Conservation (phyloP, 2,329 filamentous ascomycete species). For the Cryoendolithus antarcticus region DNA sequence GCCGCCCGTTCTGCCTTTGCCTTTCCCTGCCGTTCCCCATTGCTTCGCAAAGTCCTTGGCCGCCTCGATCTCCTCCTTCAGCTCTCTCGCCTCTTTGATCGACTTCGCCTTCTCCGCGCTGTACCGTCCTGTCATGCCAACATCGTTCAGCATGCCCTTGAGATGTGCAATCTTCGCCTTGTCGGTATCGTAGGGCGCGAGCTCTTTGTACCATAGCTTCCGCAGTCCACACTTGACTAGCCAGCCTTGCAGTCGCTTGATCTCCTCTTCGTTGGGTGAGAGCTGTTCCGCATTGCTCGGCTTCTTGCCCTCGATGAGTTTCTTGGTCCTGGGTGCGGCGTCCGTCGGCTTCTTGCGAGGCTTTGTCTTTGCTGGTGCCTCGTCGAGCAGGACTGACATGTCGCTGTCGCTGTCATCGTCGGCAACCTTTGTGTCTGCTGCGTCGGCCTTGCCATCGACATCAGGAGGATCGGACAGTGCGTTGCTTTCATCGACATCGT, state of each 20-base stretch:
- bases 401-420: constrained; percentile 39
- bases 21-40: constrained; percentile 50
- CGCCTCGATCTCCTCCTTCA: constrained; percentile 70
- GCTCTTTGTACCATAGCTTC: constrained; percentile 80
- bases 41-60: constrained; percentile 68
- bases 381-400: constrained; percentile 67
- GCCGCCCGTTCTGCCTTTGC: constrained; percentile 5
- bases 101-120: constrained; percentile 71
- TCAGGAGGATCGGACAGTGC: constrained; percentile 12
- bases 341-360: constrained; percentile 28
- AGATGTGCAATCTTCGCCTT: constrained; percentile 76
- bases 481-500: constrained; percentile 8
- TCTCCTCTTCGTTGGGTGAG: constrained; percentile 59
- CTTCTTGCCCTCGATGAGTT: constrained; percentile 20
- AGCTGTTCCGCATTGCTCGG: constrained; percentile 21
- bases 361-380: constrained; percentile 51
- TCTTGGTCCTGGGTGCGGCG: constrained; percentile 29
- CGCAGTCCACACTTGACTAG: constrained; percentile 82
- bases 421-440: constrained; percentile 1
- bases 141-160: constrained; percentile 62
- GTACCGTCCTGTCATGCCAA: constrained; percentile 81
- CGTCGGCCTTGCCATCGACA: constrained; percentile 6
- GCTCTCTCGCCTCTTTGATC: constrained; percentile 78
- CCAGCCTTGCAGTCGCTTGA: constrained; percentile 79
- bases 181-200: constrained; percentile 60